Evolutionary conservation across 2,329 filamentous ascomycete species (phyloP), one percentile per base, ranked within the genome.

Genomic region (Cercospora beticola): DNA sequence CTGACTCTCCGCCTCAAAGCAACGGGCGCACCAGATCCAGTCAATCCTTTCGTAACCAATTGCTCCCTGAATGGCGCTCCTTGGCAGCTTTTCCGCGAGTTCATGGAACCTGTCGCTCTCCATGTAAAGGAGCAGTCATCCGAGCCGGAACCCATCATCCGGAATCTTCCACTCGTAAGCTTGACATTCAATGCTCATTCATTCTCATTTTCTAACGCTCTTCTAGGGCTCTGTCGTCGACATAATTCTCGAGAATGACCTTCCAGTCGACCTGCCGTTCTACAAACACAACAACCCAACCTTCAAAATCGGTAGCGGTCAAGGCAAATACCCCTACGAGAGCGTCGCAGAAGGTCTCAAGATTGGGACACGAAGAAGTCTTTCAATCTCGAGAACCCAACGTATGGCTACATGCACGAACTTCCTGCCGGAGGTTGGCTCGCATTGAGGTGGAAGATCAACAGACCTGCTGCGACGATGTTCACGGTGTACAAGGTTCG

Each of bases 261-360:
- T 73, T 21, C 61, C 43, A 7, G 68, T 69, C 18, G 40, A 59
- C 4, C 16, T 72, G 3, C 64, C 64, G n/a, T 65, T 73, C 66
- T 72, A 71, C 65, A 73, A 73, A 65, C 70, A 72, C 64, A 72
- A 73, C 49, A 69, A 72, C 16, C 60, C 71, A n/a, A 68, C 68
- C 9, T 72, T 66, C 64, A 59, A 56, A 3, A 62, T 73, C 16
- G 71, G 71, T 6, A 66, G 59, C 30, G 67, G 65, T 1, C 60
- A 71, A 9, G 58, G 36, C 8, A 67, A 62, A n/a, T 72, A 70
- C 9, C 61, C 31, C 4, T 70, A 66, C 65, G 56, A 62, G 8
- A 60, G 62, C 2, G 63, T 65, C 5, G 66, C 62, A 5, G 70
- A 57, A 10, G 68, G 56, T 7, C 4, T 30, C 18, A 62, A 64